Evolutionary conservation across 2,329 filamentous ascomycete genomes (phyloP).

Genomic region (Neofusicoccum sp.): DNA sequence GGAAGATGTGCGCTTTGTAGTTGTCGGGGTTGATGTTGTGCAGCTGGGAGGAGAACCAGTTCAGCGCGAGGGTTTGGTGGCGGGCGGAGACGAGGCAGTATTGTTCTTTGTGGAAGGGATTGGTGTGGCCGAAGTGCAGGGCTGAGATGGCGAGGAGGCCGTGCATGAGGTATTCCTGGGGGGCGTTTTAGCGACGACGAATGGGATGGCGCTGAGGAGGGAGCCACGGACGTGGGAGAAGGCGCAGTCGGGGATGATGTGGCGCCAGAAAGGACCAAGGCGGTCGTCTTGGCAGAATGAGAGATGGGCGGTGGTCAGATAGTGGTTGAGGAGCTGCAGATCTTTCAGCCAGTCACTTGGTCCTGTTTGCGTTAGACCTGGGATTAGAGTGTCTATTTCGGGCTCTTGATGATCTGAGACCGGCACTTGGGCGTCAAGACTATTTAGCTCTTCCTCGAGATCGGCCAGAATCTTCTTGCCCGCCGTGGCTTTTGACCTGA

Average conservation of each 20-base stretch:
- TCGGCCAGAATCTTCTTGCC: background rate
- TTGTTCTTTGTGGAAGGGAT: slow-evolving; percentile 15
- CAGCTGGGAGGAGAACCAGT: slow-evolving; percentile 28
- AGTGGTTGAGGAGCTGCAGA: background rate
- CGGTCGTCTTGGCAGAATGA: background rate
- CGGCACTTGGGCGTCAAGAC: background rate
- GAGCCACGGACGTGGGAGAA: background rate
- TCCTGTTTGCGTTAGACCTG: background rate
- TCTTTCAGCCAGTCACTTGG: background rate
- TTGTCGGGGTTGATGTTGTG: slow-evolving; percentile 29
- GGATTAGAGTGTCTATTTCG: background rate
- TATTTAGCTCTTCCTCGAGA: background rate
- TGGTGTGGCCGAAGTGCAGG: slow-evolving; percentile 36
- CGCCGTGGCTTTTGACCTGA: background rate
- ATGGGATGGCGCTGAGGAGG: background rate
- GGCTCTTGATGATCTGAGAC: background rate
- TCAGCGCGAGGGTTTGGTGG: slow-evolving; percentile 21
- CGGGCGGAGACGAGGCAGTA: background rate
- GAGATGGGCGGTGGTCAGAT: background rate
- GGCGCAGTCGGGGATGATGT: background rate
- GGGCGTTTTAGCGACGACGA: background rate
- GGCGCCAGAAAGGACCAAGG: background rate
- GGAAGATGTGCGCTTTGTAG: slow-evolving; percentile 26
- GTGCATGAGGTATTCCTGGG: slow-evolving; percentile 38
- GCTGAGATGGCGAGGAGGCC: slow-evolving; percentile 43